Percentiles rank a stretch among this genome's conserved stretches.
Evolutionary conservation across 805 yeast species (phyloP).

Genomic region (Yamadazyma scolyti): DNA sequence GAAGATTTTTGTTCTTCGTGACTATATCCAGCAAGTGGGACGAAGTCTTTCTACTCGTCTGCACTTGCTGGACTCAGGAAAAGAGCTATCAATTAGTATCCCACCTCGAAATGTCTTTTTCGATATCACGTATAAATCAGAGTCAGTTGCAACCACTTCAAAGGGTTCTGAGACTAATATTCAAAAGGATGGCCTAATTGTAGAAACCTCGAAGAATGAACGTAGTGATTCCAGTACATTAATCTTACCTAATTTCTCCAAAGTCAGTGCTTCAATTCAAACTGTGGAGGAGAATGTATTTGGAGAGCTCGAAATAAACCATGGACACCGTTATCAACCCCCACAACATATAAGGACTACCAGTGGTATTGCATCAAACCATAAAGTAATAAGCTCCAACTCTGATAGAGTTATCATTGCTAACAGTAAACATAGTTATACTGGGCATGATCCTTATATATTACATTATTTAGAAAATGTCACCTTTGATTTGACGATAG

Average conservation of each 20-base stretch:
- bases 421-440: conserved; percentile 53
- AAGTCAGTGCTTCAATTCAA: conserved; percentile 34
- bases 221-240: conserved; percentile 20
- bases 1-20: conserved; percentile 73
- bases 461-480: conserved; percentile 51
- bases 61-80: background rate
- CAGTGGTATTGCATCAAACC: conserved; percentile 17
- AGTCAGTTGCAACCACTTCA: conserved; percentile 18
- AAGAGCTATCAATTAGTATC: conserved; percentile 1
- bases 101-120: conserved; percentile 30
- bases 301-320: conserved; percentile 40
- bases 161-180: conserved; percentile 18
- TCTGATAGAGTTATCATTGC: conserved; percentile 28
- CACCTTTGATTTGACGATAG: conserved; percentile 52
- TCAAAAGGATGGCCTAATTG: background rate
- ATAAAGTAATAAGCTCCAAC: conserved; percentile 31
- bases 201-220: conserved; percentile 2
- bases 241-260: conserved; percentile 26
- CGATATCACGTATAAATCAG: conserved; percentile 35
- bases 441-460: conserved; percentile 65
- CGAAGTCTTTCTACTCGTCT: conserved; percentile 21
- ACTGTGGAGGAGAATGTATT: conserved; percentile 40
- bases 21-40: conserved; percentile 61
- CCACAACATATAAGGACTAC: too few species aligned
- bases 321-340: conserved; percentile 13